A percentile compares a stretch with the other conserved stretches of the same genome.
phyloP scores from a whole-genome alignment of 2,329 filamentous ascomycete species.

The Fusarium poae region DNA sequence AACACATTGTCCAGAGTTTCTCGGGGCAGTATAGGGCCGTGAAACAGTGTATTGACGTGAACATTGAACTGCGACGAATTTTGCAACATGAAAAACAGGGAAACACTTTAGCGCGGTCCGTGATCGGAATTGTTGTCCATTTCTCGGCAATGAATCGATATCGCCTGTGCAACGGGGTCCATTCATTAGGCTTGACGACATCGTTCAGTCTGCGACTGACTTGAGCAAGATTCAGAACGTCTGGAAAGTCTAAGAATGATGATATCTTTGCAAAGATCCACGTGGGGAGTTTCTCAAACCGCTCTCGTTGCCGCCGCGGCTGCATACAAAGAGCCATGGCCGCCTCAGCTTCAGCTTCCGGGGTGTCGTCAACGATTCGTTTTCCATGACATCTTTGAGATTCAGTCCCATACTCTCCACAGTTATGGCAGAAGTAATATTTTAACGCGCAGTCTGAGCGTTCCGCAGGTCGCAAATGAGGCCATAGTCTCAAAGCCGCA shows the following conservation, averaged over 20 bases:
- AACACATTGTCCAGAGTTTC: slow-evolving; percentile 36
- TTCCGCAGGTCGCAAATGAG: slow-evolving; percentile 13
- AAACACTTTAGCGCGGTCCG: neutral
- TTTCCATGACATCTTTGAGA: slow-evolving; percentile 29
- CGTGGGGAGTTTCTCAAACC: slow-evolving; percentile 23
- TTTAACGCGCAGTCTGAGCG: slow-evolving; percentile 13
- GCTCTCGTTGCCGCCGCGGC: neutral
- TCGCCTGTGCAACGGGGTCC: slow-evolving; percentile 26
- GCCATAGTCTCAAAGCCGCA: slow-evolving; percentile 1
- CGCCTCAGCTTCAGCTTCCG: neutral
- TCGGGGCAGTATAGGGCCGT: neutral
- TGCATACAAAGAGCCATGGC: slow-evolving; percentile 6
- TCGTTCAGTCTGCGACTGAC: slow-evolving; percentile 18
- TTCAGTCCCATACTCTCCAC: slow-evolving; percentile 26
- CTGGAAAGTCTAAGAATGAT: slow-evolving; percentile 16
- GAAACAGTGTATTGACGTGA: slow-evolving; percentile 4
- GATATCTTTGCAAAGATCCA: slow-evolving; percentile 29
- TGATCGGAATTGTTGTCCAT: slow-evolving; percentile 11
- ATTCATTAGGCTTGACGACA: slow-evolving; percentile 20
- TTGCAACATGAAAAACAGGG: slow-evolving; percentile 41
- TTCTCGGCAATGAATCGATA: slow-evolving; percentile 25
- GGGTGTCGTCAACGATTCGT: neutral
- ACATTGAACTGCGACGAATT: slow-evolving; percentile 12
- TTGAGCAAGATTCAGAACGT: slow-evolving; percentile 17
- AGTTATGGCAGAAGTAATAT: slow-evolving; percentile 45